phyloP scores from a whole-genome alignment of 495 filamentous ascomycete genomes.

The Xylaria nigripes region DNA sequence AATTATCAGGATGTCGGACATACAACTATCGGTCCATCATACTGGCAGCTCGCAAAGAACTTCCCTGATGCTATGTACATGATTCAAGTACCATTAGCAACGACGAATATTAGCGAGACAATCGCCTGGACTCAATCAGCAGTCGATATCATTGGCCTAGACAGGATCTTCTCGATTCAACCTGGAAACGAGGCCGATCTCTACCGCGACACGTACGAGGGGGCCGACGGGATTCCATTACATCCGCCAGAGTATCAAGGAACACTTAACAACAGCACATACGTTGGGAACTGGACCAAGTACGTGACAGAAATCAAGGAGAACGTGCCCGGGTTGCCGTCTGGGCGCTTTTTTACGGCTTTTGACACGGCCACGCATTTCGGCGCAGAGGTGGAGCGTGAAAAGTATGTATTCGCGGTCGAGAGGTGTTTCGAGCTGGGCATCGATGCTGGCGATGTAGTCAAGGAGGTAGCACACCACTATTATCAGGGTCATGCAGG shows the following conservation, averaged over 20 bases:
- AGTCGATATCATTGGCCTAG: constrained; percentile 14
- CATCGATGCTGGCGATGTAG: constrained; percentile 16
- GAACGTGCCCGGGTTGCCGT: constrained; percentile 8
- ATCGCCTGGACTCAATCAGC: constrained; percentile 22
- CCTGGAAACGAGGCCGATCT: constrained; percentile 25
- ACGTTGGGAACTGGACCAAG: constrained; percentile 23
- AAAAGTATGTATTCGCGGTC: constrained; percentile 17
- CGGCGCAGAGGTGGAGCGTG: constrained; percentile 5
- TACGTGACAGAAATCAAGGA: constrained; percentile 18
- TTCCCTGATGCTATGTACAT: constrained; percentile 22
- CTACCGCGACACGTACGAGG: constrained; percentile 16
- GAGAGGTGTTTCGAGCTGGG: constrained; percentile 22
- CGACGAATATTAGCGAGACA: constrained; percentile 23
- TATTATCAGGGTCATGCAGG: constrained; percentile 23
- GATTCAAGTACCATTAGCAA: constrained; percentile 25
- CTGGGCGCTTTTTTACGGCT: constrained; percentile 20
- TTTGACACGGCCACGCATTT: constrained; percentile 23
- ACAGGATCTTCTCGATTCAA: constrained; percentile 25
- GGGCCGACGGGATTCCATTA: constrained; percentile 19
- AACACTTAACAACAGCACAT: constrained; percentile 18
- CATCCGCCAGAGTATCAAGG: constrained; percentile 25
- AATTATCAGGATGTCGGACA: constrained; percentile 24
- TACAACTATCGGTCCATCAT: constrained; percentile 24
- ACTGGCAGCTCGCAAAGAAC: constrained; percentile 20
- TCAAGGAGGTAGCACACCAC: constrained; percentile 25